These are phyloP conservation scores for Monilinia vaccinii-corymbosi DNA, from an alignment of 2,329 filamentous ascomycete genomes.

Conservation along the genomic window DNA sequence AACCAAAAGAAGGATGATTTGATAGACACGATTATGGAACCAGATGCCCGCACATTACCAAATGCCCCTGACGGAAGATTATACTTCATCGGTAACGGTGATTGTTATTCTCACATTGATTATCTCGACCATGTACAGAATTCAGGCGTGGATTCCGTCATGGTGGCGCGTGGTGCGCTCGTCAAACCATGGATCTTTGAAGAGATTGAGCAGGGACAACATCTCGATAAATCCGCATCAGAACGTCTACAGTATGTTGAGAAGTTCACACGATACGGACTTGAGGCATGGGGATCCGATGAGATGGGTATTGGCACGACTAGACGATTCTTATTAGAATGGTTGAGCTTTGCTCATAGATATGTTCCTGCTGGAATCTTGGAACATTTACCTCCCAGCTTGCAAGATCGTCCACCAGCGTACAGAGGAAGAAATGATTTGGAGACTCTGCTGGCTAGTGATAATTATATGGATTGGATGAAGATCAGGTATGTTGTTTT, in stretches of 20 bases:
- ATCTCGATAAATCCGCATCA: constrained; percentile 85
- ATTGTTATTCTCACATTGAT: constrained; percentile 88
- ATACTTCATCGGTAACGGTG: constrained; percentile 93
- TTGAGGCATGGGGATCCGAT: constrained; percentile 93
- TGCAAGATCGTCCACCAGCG: constrained; percentile 82
- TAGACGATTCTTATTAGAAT: constrained; percentile 86
- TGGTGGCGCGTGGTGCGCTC: constrained; percentile 91
- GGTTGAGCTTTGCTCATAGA: constrained; percentile 85
- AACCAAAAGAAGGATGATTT: constrained; percentile 57
- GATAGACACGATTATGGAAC: constrained; percentile 68
- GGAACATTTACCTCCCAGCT: constrained; percentile 75
- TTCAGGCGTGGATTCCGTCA: constrained; percentile 80
- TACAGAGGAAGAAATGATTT: constrained; percentile 81
- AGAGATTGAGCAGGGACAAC: constrained; percentile 85
- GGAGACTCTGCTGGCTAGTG: constrained; percentile 85
- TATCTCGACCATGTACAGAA: constrained; percentile 72
- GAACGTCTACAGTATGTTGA: constrained; percentile 82
- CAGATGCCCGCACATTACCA: constrained; percentile 65
- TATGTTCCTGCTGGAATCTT: constrained; percentile 87
- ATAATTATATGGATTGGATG: constrained; percentile 95
- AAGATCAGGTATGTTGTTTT: constrained; percentile 76
- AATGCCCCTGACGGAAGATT: constrained; percentile 58
- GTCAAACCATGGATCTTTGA: constrained; percentile 99
- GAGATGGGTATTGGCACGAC: constrained; percentile 90
- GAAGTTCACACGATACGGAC: constrained; percentile 80